These are phyloP conservation scores for Cryptococcus sp. DNA, from an alignment of 1,284 basidiomycete genomes.

Conservation along the genomic window DNA sequence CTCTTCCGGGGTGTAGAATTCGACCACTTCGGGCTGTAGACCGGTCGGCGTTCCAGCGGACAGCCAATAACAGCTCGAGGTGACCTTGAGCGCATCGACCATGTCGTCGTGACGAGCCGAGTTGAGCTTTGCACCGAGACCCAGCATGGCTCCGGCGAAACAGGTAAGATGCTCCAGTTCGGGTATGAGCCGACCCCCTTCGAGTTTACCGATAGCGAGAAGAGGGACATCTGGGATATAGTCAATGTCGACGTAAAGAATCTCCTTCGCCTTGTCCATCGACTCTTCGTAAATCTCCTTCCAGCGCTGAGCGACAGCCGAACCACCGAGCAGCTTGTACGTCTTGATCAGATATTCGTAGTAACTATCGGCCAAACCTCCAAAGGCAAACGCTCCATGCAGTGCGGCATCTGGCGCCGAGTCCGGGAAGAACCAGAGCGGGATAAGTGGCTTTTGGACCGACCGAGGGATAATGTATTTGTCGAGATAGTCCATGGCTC, in stretches of 20 bases:
- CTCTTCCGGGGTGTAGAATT: constrained; percentile 36
- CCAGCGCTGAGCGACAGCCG: constrained; percentile 45
- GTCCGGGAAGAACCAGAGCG: constrained; percentile 45
- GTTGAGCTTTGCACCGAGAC: constrained; percentile 51
- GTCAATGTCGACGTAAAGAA: constrained; percentile 46
- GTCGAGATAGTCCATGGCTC: constrained; percentile 51
- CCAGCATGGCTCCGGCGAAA: constrained; percentile 55
- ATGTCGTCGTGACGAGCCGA: constrained; percentile 46
- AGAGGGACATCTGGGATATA: constrained; percentile 45
- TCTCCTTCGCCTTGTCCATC: constrained; percentile 47
- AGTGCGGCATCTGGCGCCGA: constrained; percentile 5
- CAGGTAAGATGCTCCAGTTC: constrained; percentile 47
- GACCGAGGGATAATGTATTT: constrained; percentile 40
- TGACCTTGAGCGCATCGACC: constrained; percentile 45
- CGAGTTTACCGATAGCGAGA: constrained; percentile 43
- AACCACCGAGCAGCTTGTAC: constrained; percentile 49
- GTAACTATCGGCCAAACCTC: constrained; percentile 50
- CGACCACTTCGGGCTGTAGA: constrained; percentile 46
- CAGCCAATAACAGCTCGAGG: constrained; percentile 53
- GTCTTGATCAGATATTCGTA: constrained; percentile 56
- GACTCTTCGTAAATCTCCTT: constrained; percentile 49
- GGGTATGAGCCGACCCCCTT: constrained; percentile 20
- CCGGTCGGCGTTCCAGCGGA: constrained; percentile 45
- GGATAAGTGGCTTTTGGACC: constrained; percentile 34
- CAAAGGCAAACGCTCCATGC: constrained; percentile 44